Base-by-base conservation (phyloP, 2,329 filamentous ascomycete species). In the Venturia effusa region DNA sequence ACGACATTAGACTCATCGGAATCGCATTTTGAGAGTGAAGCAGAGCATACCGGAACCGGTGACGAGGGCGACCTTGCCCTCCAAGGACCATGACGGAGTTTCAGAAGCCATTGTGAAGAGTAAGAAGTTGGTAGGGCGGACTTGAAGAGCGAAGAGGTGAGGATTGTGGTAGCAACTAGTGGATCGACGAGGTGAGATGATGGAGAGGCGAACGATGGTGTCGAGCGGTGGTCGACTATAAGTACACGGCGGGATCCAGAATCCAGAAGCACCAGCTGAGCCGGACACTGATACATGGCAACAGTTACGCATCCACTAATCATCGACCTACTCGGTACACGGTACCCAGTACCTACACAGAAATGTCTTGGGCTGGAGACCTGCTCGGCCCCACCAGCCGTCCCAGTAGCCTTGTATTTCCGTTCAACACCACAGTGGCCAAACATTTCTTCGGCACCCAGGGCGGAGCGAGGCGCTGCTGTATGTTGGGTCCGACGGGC, bases 51-150 rank as follows among this genome's bases (percentile, higher is more conserved):
- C 79, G 65, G 79, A 80, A 71, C 79, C 79, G 67, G 79, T 81
- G 70, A 81, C 79, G 69, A 81, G 77, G 70, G 79, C 79, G 70
- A 81, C 78, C 73, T 81, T 81, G 75, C 79, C 79, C 72, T 80
- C 77, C 64, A 81, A 74, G 73, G 78, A 79, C 74, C 78, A 80
- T 69, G 75, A 79, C 67, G 78, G 76, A 68, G 43, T 17, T 30
- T 61, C 39, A 66, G 69, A 67, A 64, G 74, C 70, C 74, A 76
- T 76, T 75, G 67, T 72, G 70, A 61, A n/a, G 62, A 61, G 65
- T 34, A 60, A 39, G 48, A 41, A n/a, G 34, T 63, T 34, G 27
- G n/a, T 8, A 39, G 45, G 22, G 11, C 15, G 24, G 24, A 27
- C 51, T 24, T 10, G 22, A 41, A 24, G 41, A 64, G 64, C 67